Evolutionary conservation across 2,329 filamentous ascomycete species (phyloP).

Genomic region (Colletotrichum salicis): DNA sequence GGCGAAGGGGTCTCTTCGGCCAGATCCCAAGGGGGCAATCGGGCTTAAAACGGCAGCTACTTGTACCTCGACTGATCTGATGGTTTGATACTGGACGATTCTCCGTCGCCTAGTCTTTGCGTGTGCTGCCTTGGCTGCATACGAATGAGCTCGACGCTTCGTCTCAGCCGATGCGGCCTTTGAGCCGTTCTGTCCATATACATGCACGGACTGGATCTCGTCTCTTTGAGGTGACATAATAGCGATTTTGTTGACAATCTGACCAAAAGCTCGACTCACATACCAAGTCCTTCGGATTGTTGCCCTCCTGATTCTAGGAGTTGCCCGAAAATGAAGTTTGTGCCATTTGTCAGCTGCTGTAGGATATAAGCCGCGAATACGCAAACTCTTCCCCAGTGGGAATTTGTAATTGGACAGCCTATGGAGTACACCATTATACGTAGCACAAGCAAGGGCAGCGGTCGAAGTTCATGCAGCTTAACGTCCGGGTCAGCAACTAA

Average conservation of each 20-base stretch:
- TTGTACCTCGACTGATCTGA: background rate
- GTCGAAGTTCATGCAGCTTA: no score
- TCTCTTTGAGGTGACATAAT: background rate
- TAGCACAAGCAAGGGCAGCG: no score
- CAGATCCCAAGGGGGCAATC: background rate
- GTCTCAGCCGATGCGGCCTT: background rate
- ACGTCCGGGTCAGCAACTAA: no score
- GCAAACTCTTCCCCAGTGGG: no score
- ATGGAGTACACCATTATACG: no score
- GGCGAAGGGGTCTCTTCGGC: background rate
- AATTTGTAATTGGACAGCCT: no score
- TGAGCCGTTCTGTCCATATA: background rate
- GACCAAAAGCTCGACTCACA: background rate
- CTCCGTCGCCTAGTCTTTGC: background rate
- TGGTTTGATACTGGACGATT: background rate
- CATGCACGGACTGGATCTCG: background rate
- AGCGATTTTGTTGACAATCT: background rate
- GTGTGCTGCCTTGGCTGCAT: background rate
- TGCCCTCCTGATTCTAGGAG: no score
- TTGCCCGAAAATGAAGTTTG: no score
- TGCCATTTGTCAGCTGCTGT: no score
- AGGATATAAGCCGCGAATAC: no score
- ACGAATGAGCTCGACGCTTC: background rate
- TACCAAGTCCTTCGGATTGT: no score
- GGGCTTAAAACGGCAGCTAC: background rate